Base-by-base conservation (phyloP, 768 basidiomycete species). In the Fomitopsis serialis region DNA sequence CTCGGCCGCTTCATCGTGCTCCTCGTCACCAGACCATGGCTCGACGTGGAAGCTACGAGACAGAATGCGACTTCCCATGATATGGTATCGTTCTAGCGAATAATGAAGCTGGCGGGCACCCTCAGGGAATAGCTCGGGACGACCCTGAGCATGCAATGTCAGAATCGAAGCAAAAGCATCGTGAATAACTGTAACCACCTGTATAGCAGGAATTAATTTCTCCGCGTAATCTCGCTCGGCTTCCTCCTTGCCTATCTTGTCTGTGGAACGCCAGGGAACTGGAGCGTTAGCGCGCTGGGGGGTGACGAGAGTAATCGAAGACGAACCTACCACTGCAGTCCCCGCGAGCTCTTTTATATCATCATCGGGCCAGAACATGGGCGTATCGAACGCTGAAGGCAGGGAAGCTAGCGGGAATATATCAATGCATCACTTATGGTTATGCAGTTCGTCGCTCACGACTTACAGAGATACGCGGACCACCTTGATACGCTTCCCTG, bases 11-110 rank as follows among this genome's bases (percentile, higher is more conserved):
- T 64, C 62, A 32, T 6, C 11, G 29, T 32, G 29, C 10, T 58
- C 51, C 29, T 58, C 62, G 8, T 59, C 64, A 29, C 54, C 64
- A 37, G 70, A 70, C 77, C 79, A 81, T 50, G 72, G 76, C 54
- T 86, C 84, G 27, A 99, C 83, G 27, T 81, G 82, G 70, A 99
- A 99, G 62, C 93, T 94, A 40, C 97, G 79, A 4, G 94, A 97
- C 5, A 98, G 78, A 54, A 99, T 92, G 23, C 90, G 79, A 57
- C 90, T 94, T 8, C 97, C 97, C 75, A 90, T 91, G 29, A 89
- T 69, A 67, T 98, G 97, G 63, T 88, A 98, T 19, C 78, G 73
- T 42, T 83, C 78, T 13, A 94, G 67, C 0, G 85, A 81, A 68
- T 89, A 97, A 63, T 77, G 70, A 19, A 59, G 63, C 3, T 62